Percentiles rank a stretch among this genome's conserved stretches.
Evolutionary conservation across 2,329 filamentous ascomycete species (phyloP).

Genomic region (Alternaria postmessia): DNA sequence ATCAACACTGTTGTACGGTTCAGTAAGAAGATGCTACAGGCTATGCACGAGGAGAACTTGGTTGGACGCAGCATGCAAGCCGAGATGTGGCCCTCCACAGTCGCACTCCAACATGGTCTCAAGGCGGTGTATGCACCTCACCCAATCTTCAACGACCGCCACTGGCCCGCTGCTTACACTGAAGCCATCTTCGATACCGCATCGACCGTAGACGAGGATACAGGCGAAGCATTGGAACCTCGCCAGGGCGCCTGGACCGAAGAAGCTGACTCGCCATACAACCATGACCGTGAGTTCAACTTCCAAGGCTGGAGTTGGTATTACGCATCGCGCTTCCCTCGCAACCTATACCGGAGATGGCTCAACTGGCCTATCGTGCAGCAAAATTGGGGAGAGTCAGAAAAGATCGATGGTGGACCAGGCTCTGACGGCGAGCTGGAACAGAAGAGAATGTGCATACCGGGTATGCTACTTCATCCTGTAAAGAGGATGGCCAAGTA

Average conservation of each 20-base stretch:
- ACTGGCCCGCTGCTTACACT: slow-evolving; percentile 82
- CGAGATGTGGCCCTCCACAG: slow-evolving; percentile 94
- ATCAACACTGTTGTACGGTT: slow-evolving; percentile 91
- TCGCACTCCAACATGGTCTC: slow-evolving; percentile 87
- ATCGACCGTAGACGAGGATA: slow-evolving; percentile 27
- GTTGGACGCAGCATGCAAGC: slow-evolving; percentile 91
- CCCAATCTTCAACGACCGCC: slow-evolving; percentile 84
- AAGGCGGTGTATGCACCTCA: slow-evolving; percentile 94
- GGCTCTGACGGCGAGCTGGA: slow-evolving; percentile 57
- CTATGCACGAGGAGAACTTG: slow-evolving; percentile 91
- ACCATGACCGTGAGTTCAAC: slow-evolving; percentile 82
- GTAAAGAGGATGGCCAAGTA: slow-evolving; percentile 69
- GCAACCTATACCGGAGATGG: slow-evolving; percentile 85
- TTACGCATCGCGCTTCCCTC: slow-evolving; percentile 84
- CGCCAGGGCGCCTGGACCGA: slow-evolving; percentile 62
- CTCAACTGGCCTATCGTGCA: slow-evolving; percentile 81
- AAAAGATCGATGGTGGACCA: slow-evolving; percentile 59
- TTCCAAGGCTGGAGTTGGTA: slow-evolving; percentile 89
- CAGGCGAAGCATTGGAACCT: slow-evolving; percentile 63
- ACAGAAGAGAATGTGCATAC: slow-evolving; percentile 85
- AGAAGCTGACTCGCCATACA: slow-evolving; percentile 54
- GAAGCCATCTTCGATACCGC: slow-evolving; percentile 78
- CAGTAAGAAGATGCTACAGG: slow-evolving; percentile 77
- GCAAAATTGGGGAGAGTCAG: slow-evolving; percentile 79
- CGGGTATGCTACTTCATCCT: slow-evolving; percentile 88